Evolutionary conservation across 1,284 basidiomycete species (phyloP).

Genomic region (Neolentinus lepideus): DNA sequence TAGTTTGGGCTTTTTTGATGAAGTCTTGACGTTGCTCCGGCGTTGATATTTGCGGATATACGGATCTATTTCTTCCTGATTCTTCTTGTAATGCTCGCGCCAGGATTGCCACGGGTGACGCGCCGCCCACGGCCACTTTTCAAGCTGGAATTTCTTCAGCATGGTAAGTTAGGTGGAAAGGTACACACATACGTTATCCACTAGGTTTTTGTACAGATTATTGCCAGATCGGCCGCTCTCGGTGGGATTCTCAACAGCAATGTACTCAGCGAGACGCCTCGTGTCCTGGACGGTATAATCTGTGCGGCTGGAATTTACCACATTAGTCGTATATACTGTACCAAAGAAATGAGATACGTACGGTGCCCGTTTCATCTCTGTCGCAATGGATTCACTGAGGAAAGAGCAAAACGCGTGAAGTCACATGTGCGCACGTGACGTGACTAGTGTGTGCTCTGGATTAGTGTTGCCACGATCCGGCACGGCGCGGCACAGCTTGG

Average conservation of each 20-base stretch:
- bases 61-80: conserved; percentile 30
- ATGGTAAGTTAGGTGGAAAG: background rate
- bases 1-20: background rate
- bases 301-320: conserved; percentile 12
- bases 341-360: no score
- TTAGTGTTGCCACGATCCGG: no score
- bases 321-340: no score
- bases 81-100: conserved; percentile 44
- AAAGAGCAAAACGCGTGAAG: no score
- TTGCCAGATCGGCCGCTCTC: conserved; percentile 32
- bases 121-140: conserved; percentile 34
- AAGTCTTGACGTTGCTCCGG: conserved; percentile 14
- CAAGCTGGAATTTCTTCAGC: conserved; percentile 15
- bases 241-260: conserved; percentile 30
- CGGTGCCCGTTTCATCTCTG: no score
- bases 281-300: conserved; percentile 32
- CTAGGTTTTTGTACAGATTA: conserved; percentile 31
- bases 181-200: conserved; percentile 25
- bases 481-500: no score
- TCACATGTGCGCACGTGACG: no score
- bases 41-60: conserved; percentile 28
- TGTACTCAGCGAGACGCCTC: conserved; percentile 28
- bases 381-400: no score
- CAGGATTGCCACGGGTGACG: conserved; percentile 46
- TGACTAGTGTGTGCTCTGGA: no score